Base-by-base conservation (phyloP, 192 early-diverging fungal species). In the Coemansia sp. region DNA sequence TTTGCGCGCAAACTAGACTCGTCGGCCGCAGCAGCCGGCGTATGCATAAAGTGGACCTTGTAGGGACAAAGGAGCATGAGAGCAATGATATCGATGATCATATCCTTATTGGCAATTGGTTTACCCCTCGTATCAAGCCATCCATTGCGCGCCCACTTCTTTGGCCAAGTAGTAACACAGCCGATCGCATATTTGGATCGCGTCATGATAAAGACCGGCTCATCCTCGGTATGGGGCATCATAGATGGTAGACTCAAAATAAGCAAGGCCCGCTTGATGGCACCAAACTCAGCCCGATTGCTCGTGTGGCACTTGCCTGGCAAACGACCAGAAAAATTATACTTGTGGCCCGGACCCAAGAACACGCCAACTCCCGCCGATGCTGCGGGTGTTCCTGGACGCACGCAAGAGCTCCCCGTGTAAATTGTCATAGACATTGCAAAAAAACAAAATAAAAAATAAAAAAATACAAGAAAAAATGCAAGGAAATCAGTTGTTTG, bases 231-330 rank as follows among this genome's bases (percentile, higher is more conserved):
- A 12, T 29, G 1, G 5, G 47, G 47, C 24, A 29, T 22, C 47
- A 51, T 51, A 4, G 47, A 25, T 2, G 47, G 47, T 10, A 8
- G 9, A 25, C 51, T 31, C 2, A 54, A 25, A n/a, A 54, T 54
- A 1, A 54, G 27, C 6, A 54, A 25, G 1, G 51, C 51, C 2
- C 51, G 51, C 29, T 54, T 54, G 27, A 54, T 17, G 9, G 51
- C 51, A 15, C 51, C 27, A 7, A 54, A 15, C 14, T 54, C 25
- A 0, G 51, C 51, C 8, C 51, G 27, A 15, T 31, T 25, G 22
- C 51, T 54, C 27, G 51, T 54, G 27, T 53, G 51, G 29, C 27
- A 31, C 15, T 53, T 53, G 51, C 51, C 51, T 14, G 51, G 27
- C 29, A 53, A 6, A 11, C 27, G 51, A 6, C 51, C 51, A 14